phyloP scores from a whole-genome alignment of 306 rosid species.

The Castanea crenata region DNA sequence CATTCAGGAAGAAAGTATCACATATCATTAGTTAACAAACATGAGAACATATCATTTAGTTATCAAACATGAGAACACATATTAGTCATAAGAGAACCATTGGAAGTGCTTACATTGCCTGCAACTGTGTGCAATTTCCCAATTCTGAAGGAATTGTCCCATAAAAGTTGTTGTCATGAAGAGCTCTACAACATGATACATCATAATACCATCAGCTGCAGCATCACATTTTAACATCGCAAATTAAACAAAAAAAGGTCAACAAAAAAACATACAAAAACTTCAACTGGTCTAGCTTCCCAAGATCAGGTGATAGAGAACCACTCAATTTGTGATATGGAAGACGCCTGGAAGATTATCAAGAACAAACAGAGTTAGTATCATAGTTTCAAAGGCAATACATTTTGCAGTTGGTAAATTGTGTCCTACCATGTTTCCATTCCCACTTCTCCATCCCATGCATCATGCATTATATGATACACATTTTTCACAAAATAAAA shows the following conservation, averaged over 20 bases:
- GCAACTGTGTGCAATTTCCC: conserved; percentile 85
- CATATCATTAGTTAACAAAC: conserved; percentile 14
- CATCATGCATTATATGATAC: background rate
- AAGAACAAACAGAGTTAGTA: conserved; percentile 34
- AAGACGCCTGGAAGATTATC: conserved; percentile 61
- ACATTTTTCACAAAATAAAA: background rate
- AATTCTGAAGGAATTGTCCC: conserved; percentile 86
- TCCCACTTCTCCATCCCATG: background rate
- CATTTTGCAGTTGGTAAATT: background rate
- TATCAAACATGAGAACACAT: conserved; percentile 9
- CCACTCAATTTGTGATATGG: conserved; percentile 78
- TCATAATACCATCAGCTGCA: conserved; percentile 28
- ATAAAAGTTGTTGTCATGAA: conserved; percentile 76
- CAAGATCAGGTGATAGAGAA: conserved; percentile 71
- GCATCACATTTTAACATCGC: background rate
- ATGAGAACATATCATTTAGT: conserved; percentile 5
- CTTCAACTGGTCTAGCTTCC: conserved; percentile 78
- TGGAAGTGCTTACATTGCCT: conserved; percentile 62
- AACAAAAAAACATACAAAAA: conserved; percentile 64
- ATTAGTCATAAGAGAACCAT: conserved; percentile 3
- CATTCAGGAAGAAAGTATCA: conserved; percentile 8
- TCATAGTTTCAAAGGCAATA: conserved; percentile 17
- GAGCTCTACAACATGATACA: conserved; percentile 57
- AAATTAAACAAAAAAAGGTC: conserved; percentile 3
- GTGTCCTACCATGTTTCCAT: background rate